A percentile compares a stretch with the other conserved stretches of the same genome.
These are phyloP conservation scores for Nigrospora osmanthi DNA, from an alignment of 2,329 filamentous ascomycete genomes.

Conservation along the genomic window DNA sequence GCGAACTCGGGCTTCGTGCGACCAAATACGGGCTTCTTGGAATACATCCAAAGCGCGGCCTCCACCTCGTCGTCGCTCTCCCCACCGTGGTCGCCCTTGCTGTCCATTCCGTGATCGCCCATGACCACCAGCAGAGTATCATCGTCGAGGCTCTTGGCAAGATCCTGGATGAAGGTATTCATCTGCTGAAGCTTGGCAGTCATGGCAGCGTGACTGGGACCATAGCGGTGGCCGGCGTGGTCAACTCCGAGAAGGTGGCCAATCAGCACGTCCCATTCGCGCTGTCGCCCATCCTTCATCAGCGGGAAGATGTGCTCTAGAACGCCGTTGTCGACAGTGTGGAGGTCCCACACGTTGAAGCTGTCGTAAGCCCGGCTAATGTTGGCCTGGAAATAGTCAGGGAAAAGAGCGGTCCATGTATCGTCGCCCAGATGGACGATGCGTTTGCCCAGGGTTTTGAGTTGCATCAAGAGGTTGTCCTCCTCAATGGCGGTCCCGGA, in stretches of 20 bases:
- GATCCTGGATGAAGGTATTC: slow-evolving; percentile 67
- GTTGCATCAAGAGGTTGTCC: slow-evolving; percentile 66
- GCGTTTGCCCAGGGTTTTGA: slow-evolving; percentile 57
- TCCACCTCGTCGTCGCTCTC: slow-evolving; percentile 95
- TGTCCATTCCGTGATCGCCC: slow-evolving; percentile 99
- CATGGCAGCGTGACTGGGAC: slow-evolving; percentile 90
- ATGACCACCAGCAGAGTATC: slow-evolving; percentile 86
- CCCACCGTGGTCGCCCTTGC: slow-evolving; percentile 95
- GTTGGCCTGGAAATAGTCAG: slow-evolving; percentile 82
- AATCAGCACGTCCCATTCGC: slow-evolving; percentile 87
- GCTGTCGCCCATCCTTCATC: slow-evolving; percentile 54
- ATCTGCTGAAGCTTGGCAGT: slow-evolving; percentile 84
- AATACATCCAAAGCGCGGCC: slow-evolving; percentile 97
- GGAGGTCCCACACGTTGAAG: slow-evolving; percentile 96
- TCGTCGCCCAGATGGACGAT: slow-evolving; percentile 96
- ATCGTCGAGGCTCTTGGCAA: slow-evolving; percentile 70
- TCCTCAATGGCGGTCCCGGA: slow-evolving; percentile 93
- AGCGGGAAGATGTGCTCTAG: slow-evolving; percentile 85
- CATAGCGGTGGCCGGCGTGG: slow-evolving; percentile 93
- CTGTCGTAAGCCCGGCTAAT: slow-evolving; percentile 89
- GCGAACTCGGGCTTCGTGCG: slow-evolving; percentile 54
- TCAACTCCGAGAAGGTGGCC: slow-evolving; percentile 93
- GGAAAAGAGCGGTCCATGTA: slow-evolving; percentile 91
- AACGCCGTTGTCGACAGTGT: slow-evolving; percentile 94
- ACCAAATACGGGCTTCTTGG: slow-evolving; percentile 78